Conservation (phyloP, 2,329 filamentous ascomycete genomes). For the Fusarium lateritium region DNA sequence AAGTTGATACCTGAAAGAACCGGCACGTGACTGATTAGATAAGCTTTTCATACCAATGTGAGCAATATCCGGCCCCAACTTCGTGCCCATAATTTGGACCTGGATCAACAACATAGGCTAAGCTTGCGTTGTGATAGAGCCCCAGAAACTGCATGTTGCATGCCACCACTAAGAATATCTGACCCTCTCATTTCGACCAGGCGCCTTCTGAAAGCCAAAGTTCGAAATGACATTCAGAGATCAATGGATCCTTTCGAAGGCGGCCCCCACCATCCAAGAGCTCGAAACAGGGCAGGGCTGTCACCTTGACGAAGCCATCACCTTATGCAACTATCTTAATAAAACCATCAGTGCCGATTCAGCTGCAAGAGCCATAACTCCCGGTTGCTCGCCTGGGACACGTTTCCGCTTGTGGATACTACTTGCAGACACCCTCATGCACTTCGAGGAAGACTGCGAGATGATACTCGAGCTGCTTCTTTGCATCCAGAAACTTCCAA, state of each 20-base stretch:
- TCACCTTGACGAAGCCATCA: slow-evolving; percentile 16
- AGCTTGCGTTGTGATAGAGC: too few species aligned
- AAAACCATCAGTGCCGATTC: background rate
- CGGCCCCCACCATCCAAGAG: background rate
- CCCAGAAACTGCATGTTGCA: too few species aligned
- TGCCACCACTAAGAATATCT: too few species aligned
- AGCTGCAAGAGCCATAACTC: slow-evolving; percentile 9
- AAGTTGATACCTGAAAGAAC: too few species aligned
- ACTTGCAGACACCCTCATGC: background rate
- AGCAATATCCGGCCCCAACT: too few species aligned
- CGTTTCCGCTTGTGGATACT: background rate
- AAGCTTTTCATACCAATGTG: too few species aligned
- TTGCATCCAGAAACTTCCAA: slow-evolving; percentile 3
- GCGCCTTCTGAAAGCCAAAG: too few species aligned
- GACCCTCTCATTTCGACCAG: too few species aligned
- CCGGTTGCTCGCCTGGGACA: background rate
- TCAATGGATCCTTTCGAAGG: background rate
- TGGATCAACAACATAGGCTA: too few species aligned
- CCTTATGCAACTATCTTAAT: slow-evolving; percentile 19
- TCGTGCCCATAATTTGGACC: too few species aligned
- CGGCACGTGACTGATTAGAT: too few species aligned
- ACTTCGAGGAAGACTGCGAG: slow-evolving; percentile 1
- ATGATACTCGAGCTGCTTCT: background rate
- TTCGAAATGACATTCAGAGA: background rate
- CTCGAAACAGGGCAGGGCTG: background rate